Evolutionary conservation across 2,329 filamentous ascomycete genomes (phyloP).

Genomic region (Fusarium multiceps): DNA sequence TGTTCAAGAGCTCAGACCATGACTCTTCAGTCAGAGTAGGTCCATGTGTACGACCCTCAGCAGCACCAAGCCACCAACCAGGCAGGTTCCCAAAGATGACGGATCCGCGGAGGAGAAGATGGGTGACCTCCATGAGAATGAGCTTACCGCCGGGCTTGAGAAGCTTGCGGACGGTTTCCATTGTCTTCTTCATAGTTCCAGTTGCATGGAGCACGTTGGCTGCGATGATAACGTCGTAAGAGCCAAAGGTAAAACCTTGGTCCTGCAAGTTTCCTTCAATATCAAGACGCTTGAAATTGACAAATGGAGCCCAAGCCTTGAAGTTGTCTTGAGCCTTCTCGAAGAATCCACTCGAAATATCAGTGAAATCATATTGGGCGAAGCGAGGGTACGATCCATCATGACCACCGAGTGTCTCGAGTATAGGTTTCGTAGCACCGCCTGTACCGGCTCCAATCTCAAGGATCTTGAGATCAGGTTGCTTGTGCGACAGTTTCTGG

Average conservation of each 20-base stretch:
- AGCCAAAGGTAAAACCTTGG: constrained; percentile 47
- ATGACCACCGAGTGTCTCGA: background rate
- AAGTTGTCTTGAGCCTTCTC: constrained; percentile 5
- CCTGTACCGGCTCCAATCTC: constrained; percentile 29
- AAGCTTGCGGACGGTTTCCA: constrained; percentile 31
- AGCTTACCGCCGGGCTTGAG: constrained; percentile 47
- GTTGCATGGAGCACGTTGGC: constrained; percentile 51
- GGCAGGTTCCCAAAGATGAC: constrained; percentile 11
- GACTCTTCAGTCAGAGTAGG: constrained; percentile 4
- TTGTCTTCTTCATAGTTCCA: constrained; percentile 35
- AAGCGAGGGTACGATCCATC: background rate
- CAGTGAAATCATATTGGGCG: constrained; percentile 22
- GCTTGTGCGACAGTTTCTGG: background rate
- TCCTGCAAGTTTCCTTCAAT: background rate
- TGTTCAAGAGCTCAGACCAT: background rate
- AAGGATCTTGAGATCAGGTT: background rate
- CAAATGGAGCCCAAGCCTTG: background rate
- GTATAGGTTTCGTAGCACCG: constrained; percentile 5
- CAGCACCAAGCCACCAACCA: constrained; percentile 24
- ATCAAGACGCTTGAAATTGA: constrained; percentile 10
- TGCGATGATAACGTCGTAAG: constrained; percentile 46
- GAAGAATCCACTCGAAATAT: constrained; percentile 24
- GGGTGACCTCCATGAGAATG: constrained; percentile 13
- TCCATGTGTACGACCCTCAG: background rate
- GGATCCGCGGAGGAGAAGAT: background rate